Base-by-base conservation (phyloP, 2,329 filamentous ascomycete genomes). In the Aspergillus fructus region DNA sequence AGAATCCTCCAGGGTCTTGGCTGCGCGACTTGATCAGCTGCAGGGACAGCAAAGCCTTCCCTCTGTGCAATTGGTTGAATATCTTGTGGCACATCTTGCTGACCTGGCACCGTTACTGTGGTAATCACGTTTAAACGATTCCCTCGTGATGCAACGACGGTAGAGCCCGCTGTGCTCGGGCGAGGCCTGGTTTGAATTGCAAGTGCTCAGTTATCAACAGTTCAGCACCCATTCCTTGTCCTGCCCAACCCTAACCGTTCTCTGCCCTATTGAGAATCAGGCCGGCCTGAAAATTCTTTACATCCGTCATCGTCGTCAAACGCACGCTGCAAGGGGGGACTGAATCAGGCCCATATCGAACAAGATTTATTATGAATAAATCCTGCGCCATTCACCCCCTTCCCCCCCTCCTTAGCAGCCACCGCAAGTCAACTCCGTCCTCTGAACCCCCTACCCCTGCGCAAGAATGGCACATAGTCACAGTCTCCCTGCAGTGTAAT, bases 291-390 rank as follows among this genome's bases (percentile, higher is more conserved):
- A 37, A 37, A 5, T 33, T 27, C n/a, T 33, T 8, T 37, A 43
- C 12, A 21, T 43, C 17, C 17, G 27, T 43, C 21, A 5, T 23
- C 19, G 12, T 21, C 30, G 33, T 33, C 43, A 15, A 27, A 21
- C 33, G 42, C 51, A 30, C 34, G 21, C 49, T 52, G 55, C 49
- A 56, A 56, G 55, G 55, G 55, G 24, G 49, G 24, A 43, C 9
- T 21, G 9, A 12, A 33, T 51, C 23, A 3, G n/a, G 12, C 15
- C 33, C n/a, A 33, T 53, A 4, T 30, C 9, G n/a, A 15, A 49
- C 46, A 13, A 23, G 15, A 39, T 51, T 40, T 47, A 30, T 56
- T 47, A 11, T 40, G 4, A 8, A 27, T n/a, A 15, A 4, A 30
- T 30, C 27, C 11, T 30, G 27, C 27, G 9, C 17, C 12, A 17